Evolutionary conservation across 345 rosid species (phyloP).

Genomic region (Linum trigynum): DNA sequence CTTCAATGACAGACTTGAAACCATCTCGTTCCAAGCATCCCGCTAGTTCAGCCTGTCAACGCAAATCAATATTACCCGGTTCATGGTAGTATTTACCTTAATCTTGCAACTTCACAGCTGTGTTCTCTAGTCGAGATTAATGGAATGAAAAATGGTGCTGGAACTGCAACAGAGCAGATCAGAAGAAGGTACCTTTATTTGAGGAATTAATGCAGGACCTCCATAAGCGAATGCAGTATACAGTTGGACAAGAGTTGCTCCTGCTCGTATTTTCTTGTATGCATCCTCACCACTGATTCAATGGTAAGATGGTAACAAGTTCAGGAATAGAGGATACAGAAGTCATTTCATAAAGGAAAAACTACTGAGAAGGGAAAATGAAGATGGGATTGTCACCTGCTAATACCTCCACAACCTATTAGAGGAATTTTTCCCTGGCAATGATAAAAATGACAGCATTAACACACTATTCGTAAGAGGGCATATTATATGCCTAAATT

Average conservation of each 20-base stretch:
- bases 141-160: too few species aligned
- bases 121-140: too few species aligned
- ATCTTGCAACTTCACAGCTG: too few species aligned
- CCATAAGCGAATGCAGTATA: conserved; percentile 92
- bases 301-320: conserved; percentile 2
- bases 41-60: conserved; percentile 63
- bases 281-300: conserved; percentile 91
- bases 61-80: background rate
- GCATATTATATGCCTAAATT: too few species aligned
- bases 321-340: conserved; percentile 2
- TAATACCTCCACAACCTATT: conserved; percentile 88
- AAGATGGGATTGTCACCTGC: conserved; percentile 43
- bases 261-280: conserved; percentile 82
- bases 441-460: conserved; percentile 12
- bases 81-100: too few species aligned
- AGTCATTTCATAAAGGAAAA: conserved; percentile 4
- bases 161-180: background rate
- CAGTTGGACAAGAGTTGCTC: conserved; percentile 95
- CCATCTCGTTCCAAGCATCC: conserved; percentile 84
- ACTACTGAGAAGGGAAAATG: background rate
- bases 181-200: conserved; percentile 50
- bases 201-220: conserved; percentile 94
- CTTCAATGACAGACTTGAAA: conserved; percentile 73
- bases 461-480: too few species aligned
- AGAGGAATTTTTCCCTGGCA: conserved; percentile 84